Percentiles rank a stretch among this genome's conserved stretches.
Evolutionary conservation across 768 basidiomycete genomes (phyloP).

Genomic region (Leccinum variicolor): DNA sequence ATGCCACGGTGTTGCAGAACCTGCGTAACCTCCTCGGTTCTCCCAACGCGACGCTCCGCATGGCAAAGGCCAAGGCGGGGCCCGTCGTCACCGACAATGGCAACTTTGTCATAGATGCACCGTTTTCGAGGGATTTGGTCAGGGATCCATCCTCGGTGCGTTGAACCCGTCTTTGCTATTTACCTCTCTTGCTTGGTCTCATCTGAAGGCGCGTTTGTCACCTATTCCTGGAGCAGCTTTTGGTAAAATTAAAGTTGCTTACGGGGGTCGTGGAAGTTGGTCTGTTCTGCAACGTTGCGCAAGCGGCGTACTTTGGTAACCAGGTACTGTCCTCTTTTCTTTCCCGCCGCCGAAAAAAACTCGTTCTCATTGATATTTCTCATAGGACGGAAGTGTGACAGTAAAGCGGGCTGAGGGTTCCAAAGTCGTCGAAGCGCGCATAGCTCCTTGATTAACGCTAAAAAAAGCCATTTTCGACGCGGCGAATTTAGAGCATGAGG

Average conservation of each 20-base stretch:
- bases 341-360: background rate
- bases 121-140: conserved; percentile 72
- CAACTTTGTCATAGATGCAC: conserved; percentile 97
- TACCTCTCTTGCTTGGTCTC: background rate
- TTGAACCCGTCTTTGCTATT: background rate
- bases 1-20: conserved; percentile 79
- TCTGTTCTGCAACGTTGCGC: conserved; percentile 89
- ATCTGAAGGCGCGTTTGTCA: background rate
- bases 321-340: conserved; percentile 41
- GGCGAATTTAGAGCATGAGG: background rate
- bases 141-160: conserved; percentile 58
- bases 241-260: conserved; percentile 83
- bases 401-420: conserved; percentile 40
- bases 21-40: conserved; percentile 59
- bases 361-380: background rate
- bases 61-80: conserved; percentile 93
- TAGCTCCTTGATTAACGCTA: conserved; percentile 4
- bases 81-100: conserved; percentile 97
- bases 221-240: conserved; percentile 45
- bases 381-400: conserved; percentile 68
- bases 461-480: background rate
- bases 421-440: conserved; percentile 21
- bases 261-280: conserved; percentile 99
- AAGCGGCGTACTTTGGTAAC: conserved; percentile 97
- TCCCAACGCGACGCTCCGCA: conserved; percentile 74